phyloP scores from a whole-genome alignment of 2,329 filamentous ascomycete species.

The Dactylellina leptospora region DNA sequence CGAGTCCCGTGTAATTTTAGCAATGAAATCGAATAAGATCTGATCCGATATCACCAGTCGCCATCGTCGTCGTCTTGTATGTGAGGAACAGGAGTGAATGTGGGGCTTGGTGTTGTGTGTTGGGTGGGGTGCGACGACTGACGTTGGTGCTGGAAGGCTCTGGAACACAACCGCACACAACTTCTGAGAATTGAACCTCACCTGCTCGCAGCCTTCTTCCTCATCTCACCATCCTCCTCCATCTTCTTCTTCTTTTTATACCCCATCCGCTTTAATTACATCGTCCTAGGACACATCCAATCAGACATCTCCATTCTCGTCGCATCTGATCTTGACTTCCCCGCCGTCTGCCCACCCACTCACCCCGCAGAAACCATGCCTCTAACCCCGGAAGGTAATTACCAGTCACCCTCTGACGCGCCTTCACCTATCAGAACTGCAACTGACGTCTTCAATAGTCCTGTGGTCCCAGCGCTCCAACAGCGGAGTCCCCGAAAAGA shows the following conservation, averaged over 20 bases:
- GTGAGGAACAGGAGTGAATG: no score
- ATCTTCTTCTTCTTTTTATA: slow-evolving; percentile 13
- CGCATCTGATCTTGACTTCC: background rate
- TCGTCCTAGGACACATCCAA: background rate
- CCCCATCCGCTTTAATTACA: slow-evolving; percentile 1
- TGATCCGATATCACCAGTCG: no score
- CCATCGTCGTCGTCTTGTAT: no score
- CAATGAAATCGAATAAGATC: no score
- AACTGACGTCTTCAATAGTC: slow-evolving; percentile 67
- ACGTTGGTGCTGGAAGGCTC: slow-evolving; percentile 45
- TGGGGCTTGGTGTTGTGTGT: slow-evolving; percentile 10
- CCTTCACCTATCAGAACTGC: slow-evolving; percentile 4
- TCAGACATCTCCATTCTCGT: background rate
- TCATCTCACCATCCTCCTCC: slow-evolving; percentile 24
- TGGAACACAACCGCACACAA: slow-evolving; percentile 29
- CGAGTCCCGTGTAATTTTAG: no score
- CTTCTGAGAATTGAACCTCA: background rate
- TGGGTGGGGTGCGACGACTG: slow-evolving; percentile 27
- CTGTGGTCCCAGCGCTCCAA: slow-evolving; percentile 98
- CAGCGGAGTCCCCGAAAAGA: slow-evolving; percentile 79
- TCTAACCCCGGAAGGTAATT: slow-evolving; percentile 32
- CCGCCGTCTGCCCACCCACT: background rate
- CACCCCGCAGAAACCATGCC: slow-evolving; percentile 13
- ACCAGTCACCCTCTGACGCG: slow-evolving; percentile 2
- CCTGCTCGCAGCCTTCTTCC: slow-evolving; percentile 25